These are phyloP conservation scores for Clavispora asparagi DNA, from an alignment of 805 yeast species.

Conservation along the genomic window DNA sequence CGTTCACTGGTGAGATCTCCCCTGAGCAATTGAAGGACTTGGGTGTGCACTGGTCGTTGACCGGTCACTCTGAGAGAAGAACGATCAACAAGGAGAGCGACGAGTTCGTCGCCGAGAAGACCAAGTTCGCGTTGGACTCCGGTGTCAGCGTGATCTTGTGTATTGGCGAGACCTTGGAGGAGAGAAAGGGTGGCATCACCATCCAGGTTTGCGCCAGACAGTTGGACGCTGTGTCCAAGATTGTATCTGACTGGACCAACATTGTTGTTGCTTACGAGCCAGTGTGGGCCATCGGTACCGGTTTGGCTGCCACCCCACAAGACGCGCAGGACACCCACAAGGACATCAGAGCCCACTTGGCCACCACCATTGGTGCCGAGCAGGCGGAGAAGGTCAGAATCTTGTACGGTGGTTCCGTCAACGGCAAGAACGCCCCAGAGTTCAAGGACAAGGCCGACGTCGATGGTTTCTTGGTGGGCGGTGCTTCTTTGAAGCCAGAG, in stretches of 20 bases:
- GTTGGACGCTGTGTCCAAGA: slow-evolving; percentile 79
- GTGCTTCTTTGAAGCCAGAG: slow-evolving; percentile 98
- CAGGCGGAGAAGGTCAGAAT: slow-evolving; percentile 80
- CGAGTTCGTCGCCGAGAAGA: slow-evolving; percentile 88
- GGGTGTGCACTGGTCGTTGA: slow-evolving; percentile 89
- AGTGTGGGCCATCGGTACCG: slow-evolving; percentile 99
- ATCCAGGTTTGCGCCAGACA: slow-evolving; percentile 84
- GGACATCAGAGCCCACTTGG: slow-evolving; percentile 79
- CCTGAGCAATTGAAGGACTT: slow-evolving; percentile 85
- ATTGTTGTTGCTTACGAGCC: slow-evolving; percentile 98
- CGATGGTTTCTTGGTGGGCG: slow-evolving; percentile 99
- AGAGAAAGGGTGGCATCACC: slow-evolving; percentile 86
- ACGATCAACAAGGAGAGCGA: slow-evolving; percentile 85
- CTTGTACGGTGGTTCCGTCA: slow-evolving; percentile 98
- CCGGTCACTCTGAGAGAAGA: slow-evolving; percentile 99
- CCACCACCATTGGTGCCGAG: slow-evolving; percentile 67
- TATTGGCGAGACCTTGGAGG: slow-evolving; percentile 96
- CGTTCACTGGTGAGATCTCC: slow-evolving; percentile 96
- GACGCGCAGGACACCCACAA: slow-evolving; percentile 96
- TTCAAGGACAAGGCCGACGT: slow-evolving; percentile 91
- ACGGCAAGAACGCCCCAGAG: slow-evolving; percentile 85
- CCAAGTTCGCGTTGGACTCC: slow-evolving; percentile 85
- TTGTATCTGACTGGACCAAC: slow-evolving; percentile 82
- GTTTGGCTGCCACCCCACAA: slow-evolving; percentile 96
- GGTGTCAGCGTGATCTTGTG: slow-evolving; percentile 92